Evolutionary conservation across 2,329 filamentous ascomycete genomes (phyloP), one percentile per base, ranked within the genome.

Genomic region (Ceratocystiopsis minuta): DNA sequence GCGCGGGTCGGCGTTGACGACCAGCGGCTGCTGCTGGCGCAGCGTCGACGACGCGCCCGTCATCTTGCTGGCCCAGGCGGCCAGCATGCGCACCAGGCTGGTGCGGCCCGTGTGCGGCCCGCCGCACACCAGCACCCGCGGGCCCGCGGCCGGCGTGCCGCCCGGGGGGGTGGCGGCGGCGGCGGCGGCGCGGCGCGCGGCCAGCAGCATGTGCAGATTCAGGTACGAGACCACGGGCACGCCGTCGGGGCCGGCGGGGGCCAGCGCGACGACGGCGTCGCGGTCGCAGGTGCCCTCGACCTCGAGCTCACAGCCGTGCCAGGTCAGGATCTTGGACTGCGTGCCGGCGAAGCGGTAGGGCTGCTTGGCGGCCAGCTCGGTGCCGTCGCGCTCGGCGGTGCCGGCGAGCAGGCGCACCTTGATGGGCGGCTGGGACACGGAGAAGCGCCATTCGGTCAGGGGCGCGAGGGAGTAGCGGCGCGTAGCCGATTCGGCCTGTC

Each of bases 371-470:
- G 86, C 86, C 36, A 98, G 79, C 62, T 98, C 90, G 43, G 88
- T 87, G 55, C 90, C 90, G 56, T 96, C 94, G 54, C 93, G 76
- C 60, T 98, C 90, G 39, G 88, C 90, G 1, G 79, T 85, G 46
- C 90, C 90, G 32, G 71, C 75, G 43, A 84, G 62, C 20, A 96
- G 67, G 64, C 86, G 67, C 38, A 71, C 54, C 34, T 59, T 57
- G 40, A 69, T 45, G 28, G 57, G 52, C 44, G 60, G 58, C 46
- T 64, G 58, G 12, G 77, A 68, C 37, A 84, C 76, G 54, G 83
- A 70, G 60, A 88, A 88, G 40, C 82, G 74, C 76, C 80, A 88
- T 67, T 88, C 82, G 53, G 73, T 78, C 49, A 72, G 73, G 43
- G 74, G 68, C 40, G 68, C 63, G 48, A 88, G 70, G 48, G 54